These are phyloP conservation scores for Smallanthus sonchifolius DNA, from an alignment of 129 eudicot genomes.

Conservation along the genomic window DNA sequence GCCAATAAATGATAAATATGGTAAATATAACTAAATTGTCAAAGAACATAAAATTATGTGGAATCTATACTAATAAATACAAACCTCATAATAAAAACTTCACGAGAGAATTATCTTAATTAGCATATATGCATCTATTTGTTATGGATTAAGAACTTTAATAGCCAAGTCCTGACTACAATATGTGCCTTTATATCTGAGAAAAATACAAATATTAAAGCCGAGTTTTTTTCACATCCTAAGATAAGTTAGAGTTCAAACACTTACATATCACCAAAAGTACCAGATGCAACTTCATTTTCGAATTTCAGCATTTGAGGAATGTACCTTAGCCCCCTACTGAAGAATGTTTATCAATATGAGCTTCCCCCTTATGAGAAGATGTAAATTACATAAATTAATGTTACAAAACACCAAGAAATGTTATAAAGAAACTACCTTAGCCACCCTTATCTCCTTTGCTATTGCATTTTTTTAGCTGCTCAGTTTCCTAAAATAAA, in stretches of 20 bases:
- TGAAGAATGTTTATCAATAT: constrained; percentile 24
- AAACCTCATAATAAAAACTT: constrained; percentile 77
- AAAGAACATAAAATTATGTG: neutral
- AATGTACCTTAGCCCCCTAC: neutral
- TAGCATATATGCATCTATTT: constrained; percentile 57
- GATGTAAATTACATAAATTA: neutral
- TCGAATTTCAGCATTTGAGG: constrained; percentile 44
- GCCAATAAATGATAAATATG: constrained; percentile 9
- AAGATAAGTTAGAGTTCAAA: neutral
- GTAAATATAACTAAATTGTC: constrained; percentile 9
- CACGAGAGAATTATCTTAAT: constrained; percentile 70
- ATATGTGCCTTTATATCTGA: constrained; percentile 74
- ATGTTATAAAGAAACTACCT: constrained; percentile 38
- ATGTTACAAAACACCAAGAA: constrained; percentile 7
- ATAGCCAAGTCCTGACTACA: constrained; percentile 80
- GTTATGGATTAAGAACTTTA: constrained; percentile 70
- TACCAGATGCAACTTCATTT: constrained; percentile 65
- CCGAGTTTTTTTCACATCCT: neutral
- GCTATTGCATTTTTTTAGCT: constrained; percentile 52
- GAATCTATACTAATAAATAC: constrained; percentile 13
- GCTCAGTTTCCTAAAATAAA: constrained; percentile 51
- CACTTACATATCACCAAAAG: constrained; percentile 80
- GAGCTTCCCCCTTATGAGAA: constrained; percentile 34
- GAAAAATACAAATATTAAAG: constrained; percentile 14
- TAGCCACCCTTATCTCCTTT: constrained; percentile 44